phyloP scores from a whole-genome alignment of 257 asterid genomes.

The Echites panduratus region DNA sequence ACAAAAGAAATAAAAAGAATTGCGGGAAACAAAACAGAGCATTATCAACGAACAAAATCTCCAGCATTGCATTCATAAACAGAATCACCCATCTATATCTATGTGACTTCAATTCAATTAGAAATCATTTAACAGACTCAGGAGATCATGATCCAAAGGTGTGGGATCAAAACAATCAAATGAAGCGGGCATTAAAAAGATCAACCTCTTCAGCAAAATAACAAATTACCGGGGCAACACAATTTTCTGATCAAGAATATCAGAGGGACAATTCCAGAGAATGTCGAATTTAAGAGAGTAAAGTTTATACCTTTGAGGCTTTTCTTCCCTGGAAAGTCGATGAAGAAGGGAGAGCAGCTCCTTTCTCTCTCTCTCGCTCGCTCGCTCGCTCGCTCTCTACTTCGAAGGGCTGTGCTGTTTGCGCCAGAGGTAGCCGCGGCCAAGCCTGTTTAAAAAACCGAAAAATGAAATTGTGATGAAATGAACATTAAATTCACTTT shows the following conservation, averaged over 20 bases:
- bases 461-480: constrained; percentile 22
- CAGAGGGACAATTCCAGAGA: neutral
- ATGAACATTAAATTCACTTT: constrained; percentile 35
- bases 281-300: neutral
- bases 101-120: neutral
- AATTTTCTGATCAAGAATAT: neutral
- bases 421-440: constrained; percentile 30
- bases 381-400: neutral
- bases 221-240: neutral
- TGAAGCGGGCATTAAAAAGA: neutral
- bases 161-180: neutral
- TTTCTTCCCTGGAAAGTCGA: constrained; percentile 1
- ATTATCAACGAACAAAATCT: neutral
- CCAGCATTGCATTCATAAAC: neutral
- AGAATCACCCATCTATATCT: neutral
- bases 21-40: neutral
- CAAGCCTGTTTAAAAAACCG: constrained; percentile 29
- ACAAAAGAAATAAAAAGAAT: neutral
- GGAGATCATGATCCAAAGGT: neutral
- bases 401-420: constrained; percentile 7
- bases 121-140: neutral
- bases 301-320: constrained; percentile 16
- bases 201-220: neutral
- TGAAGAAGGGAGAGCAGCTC: neutral
- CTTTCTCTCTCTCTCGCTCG: neutral